Evolutionary conservation across 2,329 filamentous ascomycete species (phyloP), one percentile per base, ranked within the genome.

Genomic region (Chrysoporthe puriensis): DNA sequence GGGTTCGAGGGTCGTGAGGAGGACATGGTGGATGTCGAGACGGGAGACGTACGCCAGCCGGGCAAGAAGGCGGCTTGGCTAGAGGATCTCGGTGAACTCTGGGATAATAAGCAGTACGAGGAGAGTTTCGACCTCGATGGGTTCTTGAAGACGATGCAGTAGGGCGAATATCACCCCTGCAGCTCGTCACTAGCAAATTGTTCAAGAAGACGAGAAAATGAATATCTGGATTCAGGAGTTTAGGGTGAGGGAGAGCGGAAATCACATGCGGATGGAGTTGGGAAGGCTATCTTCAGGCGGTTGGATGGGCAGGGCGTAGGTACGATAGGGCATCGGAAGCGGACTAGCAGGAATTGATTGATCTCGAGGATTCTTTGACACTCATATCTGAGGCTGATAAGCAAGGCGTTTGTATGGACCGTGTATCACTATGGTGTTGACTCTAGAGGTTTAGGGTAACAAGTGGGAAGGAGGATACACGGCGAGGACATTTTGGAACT

Each of bases 101-200:
- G 96, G 95, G 96, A 99, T 77, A 95, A 97, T 77, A 90, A 90
- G 77, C 94, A 97, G 82, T 99, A 99, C 79, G 94, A 97, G 80
- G 96, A 99, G 82, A 96, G 97, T 79, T 98, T 97, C 78, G 93
- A 98, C 77, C 82, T 99, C 72, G 94, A 97, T 74, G 94, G 93
- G 3, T 99, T 98, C 82, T 85, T 99, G 82, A 94, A 94, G 78
- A 96, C 88, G 73, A 97, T 99, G 93, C 92, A 93, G 69, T 85
- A 75, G 76, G 32, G 26, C 18, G 21, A 11, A 36, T 14, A 42
- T 21, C n/a, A 32, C 26, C n/a, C 26, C 26, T 54, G 2, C n/a
- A 14, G 9, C 26, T 32, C 48, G 5, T 26, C n/a, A 52, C 7
- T 32, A 11, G 14, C 21, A 54, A 34, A 14, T 50, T 43, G n/a